Conservation (phyloP, 1,284 basidiomycete species). For the Omphalotus olearius region DNA sequence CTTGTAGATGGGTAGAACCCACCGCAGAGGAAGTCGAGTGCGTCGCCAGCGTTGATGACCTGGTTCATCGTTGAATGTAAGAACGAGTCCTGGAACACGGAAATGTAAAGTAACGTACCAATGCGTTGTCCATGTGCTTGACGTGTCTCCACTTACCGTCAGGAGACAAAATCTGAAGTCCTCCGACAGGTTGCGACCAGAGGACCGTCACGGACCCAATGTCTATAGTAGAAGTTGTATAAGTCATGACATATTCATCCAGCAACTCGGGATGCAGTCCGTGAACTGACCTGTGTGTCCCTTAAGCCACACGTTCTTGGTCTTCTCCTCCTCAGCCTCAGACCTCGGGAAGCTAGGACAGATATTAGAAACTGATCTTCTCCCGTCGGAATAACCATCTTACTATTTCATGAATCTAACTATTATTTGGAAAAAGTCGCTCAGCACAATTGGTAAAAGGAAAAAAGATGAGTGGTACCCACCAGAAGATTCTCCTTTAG, state of each 20-base stretch:
- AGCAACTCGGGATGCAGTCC: background rate
- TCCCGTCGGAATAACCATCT: slow-evolving; percentile 2
- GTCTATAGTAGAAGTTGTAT: slow-evolving; percentile 23
- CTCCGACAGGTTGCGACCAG: slow-evolving; percentile 58
- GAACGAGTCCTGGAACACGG: no score
- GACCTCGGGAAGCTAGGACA: slow-evolving; percentile 24
- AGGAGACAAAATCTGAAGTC: slow-evolving; percentile 49
- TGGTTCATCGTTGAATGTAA: slow-evolving; percentile 11
- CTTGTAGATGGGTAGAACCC: slow-evolving; percentile 38
- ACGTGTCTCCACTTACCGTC: slow-evolving; percentile 58
- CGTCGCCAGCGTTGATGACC: slow-evolving; percentile 58
- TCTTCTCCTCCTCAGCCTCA: slow-evolving; percentile 39
- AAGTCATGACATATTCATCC: background rate
- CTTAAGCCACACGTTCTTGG: slow-evolving; percentile 43
- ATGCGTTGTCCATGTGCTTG: slow-evolving; percentile 53
- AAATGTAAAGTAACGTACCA: slow-evolving; percentile 32
- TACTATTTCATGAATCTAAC: slow-evolving; percentile 46
- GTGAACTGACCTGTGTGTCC: slow-evolving; percentile 27
- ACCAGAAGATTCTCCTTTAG: slow-evolving; percentile 27
- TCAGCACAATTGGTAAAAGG: no score
- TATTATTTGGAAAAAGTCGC: slow-evolving; percentile 20
- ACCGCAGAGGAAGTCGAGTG: slow-evolving; percentile 52
- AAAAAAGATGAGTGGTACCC: slow-evolving; percentile 11
- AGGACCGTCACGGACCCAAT: slow-evolving; percentile 49
- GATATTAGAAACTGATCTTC: no score